Percentiles rank a stretch among this genome's conserved stretches.
phyloP scores from a whole-genome alignment of 2,329 filamentous ascomycete species.

The Aureobasidium sp. region DNA sequence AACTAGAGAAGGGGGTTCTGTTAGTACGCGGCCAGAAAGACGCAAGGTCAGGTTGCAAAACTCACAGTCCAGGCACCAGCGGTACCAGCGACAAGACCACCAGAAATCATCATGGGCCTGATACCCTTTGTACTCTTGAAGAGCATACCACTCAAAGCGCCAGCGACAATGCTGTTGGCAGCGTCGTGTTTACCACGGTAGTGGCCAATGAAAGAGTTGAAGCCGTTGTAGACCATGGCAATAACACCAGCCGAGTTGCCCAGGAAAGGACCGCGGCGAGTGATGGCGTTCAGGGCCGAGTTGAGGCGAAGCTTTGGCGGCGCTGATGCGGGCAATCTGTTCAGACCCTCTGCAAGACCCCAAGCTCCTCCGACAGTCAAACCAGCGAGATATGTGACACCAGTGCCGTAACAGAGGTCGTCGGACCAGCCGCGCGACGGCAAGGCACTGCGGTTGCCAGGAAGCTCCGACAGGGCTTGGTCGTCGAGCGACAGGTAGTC shows the following conservation, averaged over 20 bases:
- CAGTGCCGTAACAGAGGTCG: conserved; percentile 95
- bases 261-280: conserved; percentile 83
- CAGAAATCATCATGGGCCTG: conserved; percentile 89
- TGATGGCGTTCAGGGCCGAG: conserved; percentile 89
- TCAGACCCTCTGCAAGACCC: conserved; percentile 84
- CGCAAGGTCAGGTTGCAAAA: conserved; percentile 19
- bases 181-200: conserved; percentile 79
- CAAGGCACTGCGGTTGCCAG: conserved; percentile 76
- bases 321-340: conserved; percentile 58
- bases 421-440: conserved; percentile 97
- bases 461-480: conserved; percentile 74
- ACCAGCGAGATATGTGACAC: conserved; percentile 85
- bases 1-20: not conserved
- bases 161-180: conserved; percentile 78
- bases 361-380: conserved; percentile 79
- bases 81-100: conserved; percentile 75
- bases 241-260: conserved; percentile 95
- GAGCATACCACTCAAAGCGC: conserved; percentile 79
- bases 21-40: not conserved
- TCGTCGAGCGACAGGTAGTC: conserved; percentile 96
- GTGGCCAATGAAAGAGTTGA: conserved; percentile 77
- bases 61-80: conserved; percentile 88
- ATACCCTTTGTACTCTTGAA: conserved; percentile 94
- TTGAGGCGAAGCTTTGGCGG: conserved; percentile 90
- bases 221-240: conserved; percentile 90